Base-by-base conservation (phyloP, 495 filamentous ascomycete species). In the Aspergillus asperescens region DNA sequence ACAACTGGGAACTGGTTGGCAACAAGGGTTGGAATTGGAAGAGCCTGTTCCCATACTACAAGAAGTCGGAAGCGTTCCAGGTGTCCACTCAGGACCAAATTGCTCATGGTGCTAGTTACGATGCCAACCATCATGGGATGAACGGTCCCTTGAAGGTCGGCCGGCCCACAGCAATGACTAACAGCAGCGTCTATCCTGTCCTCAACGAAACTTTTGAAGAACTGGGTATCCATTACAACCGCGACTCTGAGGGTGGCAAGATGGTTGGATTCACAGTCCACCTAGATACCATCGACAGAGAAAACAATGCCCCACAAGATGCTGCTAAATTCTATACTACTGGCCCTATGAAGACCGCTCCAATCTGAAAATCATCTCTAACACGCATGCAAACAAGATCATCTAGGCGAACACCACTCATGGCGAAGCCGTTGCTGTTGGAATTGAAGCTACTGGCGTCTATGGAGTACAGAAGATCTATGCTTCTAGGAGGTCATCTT, bases 401-500 rank as follows among this genome's bases (percentile, higher is more conserved):
- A 61, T 65, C 10, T 66, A 55, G 43, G 63, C 52, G 4, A 22
- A 51, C 0, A 19, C 20, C 7, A 23, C 27, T 15, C 5, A 40
- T 18, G 29, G 22, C 6, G 37, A 57, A 5, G 35, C 37, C n/a
- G 49, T 31, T 34, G 58, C 58, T 4, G 22, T 25, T 8, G 58
- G 58, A 12, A 50, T 61, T 10, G 54, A 61, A 42, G 31, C 57
- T 24, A 43, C 32, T n/a, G 24, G 41, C 29, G 10, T 13, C 8
- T 9, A 15, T 2, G 4, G 40, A 3, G 20, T n/a, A 13, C 23
- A 15, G 25, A 20, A 20, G 27, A 56, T 85, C 16, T 65, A 57
- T 35, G 83, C 77, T 1, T 65, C 60, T 9, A 71, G 31, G 78
- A 83, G 29, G 77, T 86, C 2, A 73, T 88, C 35, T 55, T 84